A percentile compares a stretch with the other conserved stretches of the same genome.
These are phyloP conservation scores for Cystobasidium sp. DNA, from an alignment of 1,284 basidiomycete species.

Conservation along the genomic window DNA sequence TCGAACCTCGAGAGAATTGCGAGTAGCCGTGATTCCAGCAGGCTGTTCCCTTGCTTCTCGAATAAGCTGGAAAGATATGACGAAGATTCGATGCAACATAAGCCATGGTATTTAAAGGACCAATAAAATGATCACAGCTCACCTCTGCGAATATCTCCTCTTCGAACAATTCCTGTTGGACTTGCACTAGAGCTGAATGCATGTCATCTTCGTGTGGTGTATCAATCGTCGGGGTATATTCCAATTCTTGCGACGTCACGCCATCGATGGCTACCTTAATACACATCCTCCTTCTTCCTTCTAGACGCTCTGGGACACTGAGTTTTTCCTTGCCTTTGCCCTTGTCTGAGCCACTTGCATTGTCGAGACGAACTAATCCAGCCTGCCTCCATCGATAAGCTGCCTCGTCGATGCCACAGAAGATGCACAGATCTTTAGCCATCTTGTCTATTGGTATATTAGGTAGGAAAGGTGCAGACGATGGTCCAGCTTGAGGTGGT, in stretches of 20 bases:
- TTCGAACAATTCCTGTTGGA: slow-evolving; percentile 41
- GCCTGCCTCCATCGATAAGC: slow-evolving; percentile 30
- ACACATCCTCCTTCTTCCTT: slow-evolving; percentile 28
- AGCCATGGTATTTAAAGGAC: neutral
- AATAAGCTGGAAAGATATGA: slow-evolving; percentile 21
- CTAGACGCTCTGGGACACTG: slow-evolving; percentile 31
- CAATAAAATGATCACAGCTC: neutral
- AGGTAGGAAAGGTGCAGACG: neutral
- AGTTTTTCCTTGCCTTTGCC: slow-evolving; percentile 32
- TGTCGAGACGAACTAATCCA: slow-evolving; percentile 25
- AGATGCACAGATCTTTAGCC: slow-evolving; percentile 41
- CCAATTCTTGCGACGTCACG: neutral
- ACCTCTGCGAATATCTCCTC: slow-evolving; percentile 42
- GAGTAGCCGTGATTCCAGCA: slow-evolving; percentile 19
- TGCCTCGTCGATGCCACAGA: slow-evolving; percentile 40
- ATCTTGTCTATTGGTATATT: slow-evolving; percentile 35
- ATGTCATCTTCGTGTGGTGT: slow-evolving; percentile 11
- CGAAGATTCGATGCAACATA: neutral
- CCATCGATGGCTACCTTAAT: neutral
- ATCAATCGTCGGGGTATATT: slow-evolving; percentile 7
- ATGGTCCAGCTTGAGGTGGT: slow-evolving; percentile 1
- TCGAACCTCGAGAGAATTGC: slow-evolving; percentile 13
- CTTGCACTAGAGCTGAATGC: slow-evolving; percentile 7
- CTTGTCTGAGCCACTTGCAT: neutral
- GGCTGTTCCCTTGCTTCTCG: slow-evolving; percentile 32